Evolutionary conservation across 108 stramenopile genomes (phyloP).

Genomic region (Phaeodactylum tricornutum): DNA sequence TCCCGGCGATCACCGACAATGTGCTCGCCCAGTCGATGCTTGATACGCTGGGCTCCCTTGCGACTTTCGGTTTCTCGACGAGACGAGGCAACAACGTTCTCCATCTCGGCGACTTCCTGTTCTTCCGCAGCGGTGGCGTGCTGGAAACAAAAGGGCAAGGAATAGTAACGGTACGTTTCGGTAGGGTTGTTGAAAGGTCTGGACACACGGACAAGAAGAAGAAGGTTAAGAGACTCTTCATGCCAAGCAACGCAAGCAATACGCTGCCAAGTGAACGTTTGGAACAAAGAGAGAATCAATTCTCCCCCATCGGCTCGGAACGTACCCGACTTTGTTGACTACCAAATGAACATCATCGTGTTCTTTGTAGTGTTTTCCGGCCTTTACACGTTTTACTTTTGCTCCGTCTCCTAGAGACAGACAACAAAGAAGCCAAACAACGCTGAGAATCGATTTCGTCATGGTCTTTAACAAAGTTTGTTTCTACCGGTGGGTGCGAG

Average conservation of each 20-base stretch:
- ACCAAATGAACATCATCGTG: constrained; percentile 73
- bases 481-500: too few species aligned
- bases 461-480: too few species aligned
- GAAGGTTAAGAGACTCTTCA: neutral
- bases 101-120: constrained; percentile 35
- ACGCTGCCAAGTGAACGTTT: too few species aligned
- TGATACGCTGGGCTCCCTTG: constrained; percentile 45
- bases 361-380: constrained; percentile 50
- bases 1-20: constrained; percentile 93
- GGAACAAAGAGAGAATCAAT: too few species aligned
- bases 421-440: too few species aligned
- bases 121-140: constrained; percentile 66
- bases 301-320: constrained; percentile 1
- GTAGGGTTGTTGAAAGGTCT: constrained; percentile 98
- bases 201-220: too few species aligned
- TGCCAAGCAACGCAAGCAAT: neutral
- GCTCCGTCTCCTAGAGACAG: neutral
- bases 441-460: too few species aligned
- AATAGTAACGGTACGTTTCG: constrained; percentile 98
- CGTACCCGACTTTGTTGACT: constrained; percentile 87
- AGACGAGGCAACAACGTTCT: constrained; percentile 12
- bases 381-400: constrained; percentile 56
- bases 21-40: constrained; percentile 83
- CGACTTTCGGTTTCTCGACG: constrained; percentile 31
- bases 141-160: constrained; percentile 88